Base-by-base conservation (phyloP, 805 yeast species). In the Ogataea methanolica region DNA sequence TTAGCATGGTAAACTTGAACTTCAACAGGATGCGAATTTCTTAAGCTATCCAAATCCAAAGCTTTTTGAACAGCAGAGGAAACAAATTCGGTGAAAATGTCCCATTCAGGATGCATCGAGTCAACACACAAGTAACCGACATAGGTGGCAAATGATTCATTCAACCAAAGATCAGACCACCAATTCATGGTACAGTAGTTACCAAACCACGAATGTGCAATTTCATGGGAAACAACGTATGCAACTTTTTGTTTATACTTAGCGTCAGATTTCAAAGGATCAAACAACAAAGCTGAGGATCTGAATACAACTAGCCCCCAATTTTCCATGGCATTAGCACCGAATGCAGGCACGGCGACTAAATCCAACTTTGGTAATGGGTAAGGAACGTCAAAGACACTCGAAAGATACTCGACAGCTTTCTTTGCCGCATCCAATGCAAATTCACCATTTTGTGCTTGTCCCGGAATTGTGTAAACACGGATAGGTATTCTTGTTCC, bases 151-250 rank as follows among this genome's bases (percentile, higher is more conserved):
- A 88, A 88, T 14, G 95, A 94, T 68, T 88, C 96, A 61, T 88
- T 88, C 51, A 88, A 77, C 96, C 96, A 88, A 55, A 88, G 73
- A 58, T 86, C 94, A 58, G 88, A 88, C 96, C 96, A 88, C 94
- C 95, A 88, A 59, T 85, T 82, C 96, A 88, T 88, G 41, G 96
- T 88, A 51, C 87, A 92, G 57, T 85, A 75, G 66, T 88, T 84
- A 47, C 96, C 96, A 60, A 88, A 88, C 96, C 96, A 88, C 63
- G 88, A 94, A 67, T 88, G 96, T 11, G 95, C 95, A 48, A 88
- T 72, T 67, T 88, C 96, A 68, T 88, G 96, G 49, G 85, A 83
- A 29, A 88, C 85, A 33, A 88, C 95, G 59, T 86, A 86, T 6
- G 89, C 83, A 31, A 88, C 94, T 52, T 84, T 83, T 62, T 82